phyloP scores from a whole-genome alignment of 495 filamentous ascomycete species.

The Pyrenopolyporus hunteri region DNA sequence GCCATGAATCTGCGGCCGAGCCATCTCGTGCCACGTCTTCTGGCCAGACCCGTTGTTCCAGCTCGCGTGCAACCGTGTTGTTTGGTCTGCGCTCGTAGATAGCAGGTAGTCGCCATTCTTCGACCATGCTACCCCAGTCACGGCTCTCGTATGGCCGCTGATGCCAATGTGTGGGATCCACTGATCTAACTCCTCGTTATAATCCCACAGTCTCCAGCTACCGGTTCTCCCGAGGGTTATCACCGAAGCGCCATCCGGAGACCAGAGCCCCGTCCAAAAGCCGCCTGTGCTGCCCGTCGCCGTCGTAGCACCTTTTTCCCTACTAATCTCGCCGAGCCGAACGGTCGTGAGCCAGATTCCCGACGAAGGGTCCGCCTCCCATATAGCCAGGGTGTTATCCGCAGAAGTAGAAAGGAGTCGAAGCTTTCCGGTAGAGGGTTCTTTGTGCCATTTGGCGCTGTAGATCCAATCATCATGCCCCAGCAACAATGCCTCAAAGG shows the following conservation, averaged over 20 bases:
- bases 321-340: constrained; percentile 88
- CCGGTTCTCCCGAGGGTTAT: constrained; percentile 88
- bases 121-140: constrained; percentile 84
- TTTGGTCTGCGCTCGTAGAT: constrained; percentile 90
- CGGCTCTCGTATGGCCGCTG: constrained; percentile 81
- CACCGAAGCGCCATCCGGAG: constrained; percentile 73
- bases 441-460: constrained; percentile 71
- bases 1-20: constrained; percentile 95
- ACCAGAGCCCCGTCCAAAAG: constrained; percentile 96
- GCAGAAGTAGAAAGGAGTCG: constrained; percentile 91
- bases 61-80: constrained; percentile 86
- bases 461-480: constrained; percentile 99
- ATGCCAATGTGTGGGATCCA: constrained; percentile 82
- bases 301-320: constrained; percentile 91
- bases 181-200: constrained; percentile 53
- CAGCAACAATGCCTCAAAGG: constrained; percentile 92
- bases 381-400: constrained; percentile 92
- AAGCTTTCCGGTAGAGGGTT: constrained; percentile 49
- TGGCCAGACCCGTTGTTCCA: constrained; percentile 62
- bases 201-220: constrained; percentile 85
- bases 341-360: constrained; percentile 88
- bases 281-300: constrained; percentile 95
- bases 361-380: constrained; percentile 80
- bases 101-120: constrained; percentile 82
- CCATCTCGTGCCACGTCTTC: constrained; percentile 90